Base-by-base conservation (phyloP, 2,329 filamentous ascomycete species). In the Ophiognomonia clavigignenti-juglandacearum region DNA sequence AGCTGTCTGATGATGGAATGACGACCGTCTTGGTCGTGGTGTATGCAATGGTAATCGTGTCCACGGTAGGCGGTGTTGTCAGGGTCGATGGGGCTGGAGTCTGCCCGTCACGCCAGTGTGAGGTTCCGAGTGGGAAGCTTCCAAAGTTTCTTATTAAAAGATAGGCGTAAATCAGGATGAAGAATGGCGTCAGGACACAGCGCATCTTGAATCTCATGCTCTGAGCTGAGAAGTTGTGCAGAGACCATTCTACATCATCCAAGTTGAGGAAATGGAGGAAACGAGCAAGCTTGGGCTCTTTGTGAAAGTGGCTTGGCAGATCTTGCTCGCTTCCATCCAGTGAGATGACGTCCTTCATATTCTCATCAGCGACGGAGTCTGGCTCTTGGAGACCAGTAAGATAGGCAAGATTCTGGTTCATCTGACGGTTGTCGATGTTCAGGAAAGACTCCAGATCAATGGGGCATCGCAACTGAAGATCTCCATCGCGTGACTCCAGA, bases 341-440 rank as follows among this genome's bases (percentile, higher is more conserved):
- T 19, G 31, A 24, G 6, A 26, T 45, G 16, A 39, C 24, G 14
- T 48, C 24, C 19, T 38, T 27, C 11, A 26, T 48, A 41, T 34
- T 40, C 35, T 51, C 53, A n/a, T 43, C 53, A 18, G 24, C 42
- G 5, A 39, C 34, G 5, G 36, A 39, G 18, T 14, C 6, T 24
- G 53, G 31, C 18, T 63, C 59, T 11, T 56, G 53, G 24, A 71
- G 56, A 4, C 66, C 66, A 7, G 73, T 74, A 32, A 77, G 58
- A 47, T 69, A 71, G n/a, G 73, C 71, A 19, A 77, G 57, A 52
- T 76, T 75, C 49, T 73, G 66, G 56, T 77, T 77, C 67, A 77
- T 71, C 59, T 77, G 74, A 40, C 73, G 65, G 23, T 71, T 67
- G 54, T 77, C 73, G 49, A 77, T 70, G 49, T 72, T 72, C 47